Evolutionary conservation across 306 rosid species (phyloP).

Genomic region (Corylus americana): DNA sequence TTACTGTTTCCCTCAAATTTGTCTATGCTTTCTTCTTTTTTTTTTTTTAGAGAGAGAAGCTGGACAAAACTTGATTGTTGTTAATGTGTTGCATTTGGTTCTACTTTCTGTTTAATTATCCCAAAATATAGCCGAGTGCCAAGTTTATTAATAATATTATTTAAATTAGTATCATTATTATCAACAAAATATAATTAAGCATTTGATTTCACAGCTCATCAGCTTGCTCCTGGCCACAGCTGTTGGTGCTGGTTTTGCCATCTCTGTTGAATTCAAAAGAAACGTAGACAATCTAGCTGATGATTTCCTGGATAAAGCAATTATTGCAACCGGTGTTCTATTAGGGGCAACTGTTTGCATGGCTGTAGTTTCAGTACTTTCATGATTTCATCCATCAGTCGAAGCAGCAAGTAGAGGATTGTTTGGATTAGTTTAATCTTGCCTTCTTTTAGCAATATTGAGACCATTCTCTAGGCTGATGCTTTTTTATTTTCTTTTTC

Average conservation of each 20-base stretch:
- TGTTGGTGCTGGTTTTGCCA: slow-evolving; percentile 52
- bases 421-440: slow-evolving; percentile 5
- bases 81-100: too few species aligned
- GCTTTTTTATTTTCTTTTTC: too few species aligned
- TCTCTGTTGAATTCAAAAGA: slow-evolving; percentile 33
- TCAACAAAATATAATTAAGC: background rate
- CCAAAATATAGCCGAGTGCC: too few species aligned
- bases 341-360: slow-evolving; percentile 33
- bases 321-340: slow-evolving; percentile 36
- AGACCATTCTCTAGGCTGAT: too few species aligned
- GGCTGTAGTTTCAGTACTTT: slow-evolving; percentile 41
- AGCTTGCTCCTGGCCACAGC: slow-evolving; percentile 45
- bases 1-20: too few species aligned
- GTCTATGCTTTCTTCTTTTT: too few species aligned
- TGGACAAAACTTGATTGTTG: too few species aligned
- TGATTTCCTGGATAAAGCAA: slow-evolving; percentile 13
- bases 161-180: too few species aligned
- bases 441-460: too few species aligned
- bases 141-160: too few species aligned
- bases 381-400: slow-evolving; percentile 42
- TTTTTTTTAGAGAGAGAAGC: too few species aligned
- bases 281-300: background rate
- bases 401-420: slow-evolving; percentile 11
- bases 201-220: slow-evolving; percentile 29
- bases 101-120: too few species aligned